Base-by-base conservation (phyloP, 1,139 yeast species). In the Geotrichum reessii region DNA sequence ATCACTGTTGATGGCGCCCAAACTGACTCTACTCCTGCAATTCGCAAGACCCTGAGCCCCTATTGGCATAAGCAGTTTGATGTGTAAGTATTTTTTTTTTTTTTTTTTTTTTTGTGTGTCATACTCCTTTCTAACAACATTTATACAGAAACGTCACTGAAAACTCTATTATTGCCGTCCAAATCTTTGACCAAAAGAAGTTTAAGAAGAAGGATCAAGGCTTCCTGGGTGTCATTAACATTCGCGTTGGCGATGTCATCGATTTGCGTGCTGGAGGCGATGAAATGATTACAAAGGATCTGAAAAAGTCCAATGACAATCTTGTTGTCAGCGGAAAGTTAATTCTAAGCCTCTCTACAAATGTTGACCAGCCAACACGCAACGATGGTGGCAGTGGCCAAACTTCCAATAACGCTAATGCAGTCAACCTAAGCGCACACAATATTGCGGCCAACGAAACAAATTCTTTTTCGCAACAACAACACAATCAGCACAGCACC, bases 141-240 rank as follows among this genome's bases (percentile, higher is more conserved):
- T 31, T 28, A n/a, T 22, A 11, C 25, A 57, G 60, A 71, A 84
- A 83, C 65, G 95, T 93, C 31, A 81, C 80, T 64, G 97, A 91
- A 68, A 87, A 88, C 66, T 87, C 96, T 21, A 89, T 92, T 52
- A 78, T 93, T 60, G 96, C 95, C 8, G 85, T 93, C 63, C 99
- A 93, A 73, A 95, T 93, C 17, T 93, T 95, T 74, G 99, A 93
- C 73, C 98, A 92, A 73, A 92, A 91, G 72, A 93, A 93, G 74
- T 93, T 93, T 77, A 93, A 93, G 73, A 91, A 91, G 85, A 92
- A 91, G 81, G 99, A 93, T 71, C 99, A 93, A 74, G 99, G 99
- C n/a, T 93, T 93, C 67, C 78, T 93, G 57, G 99, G 99, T 61
- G 99, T 93, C 22, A 95, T 95, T 61, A 95, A 93, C 74, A 82